Evolutionary conservation across 176 grass and related monocot genomes (phyloP).

Genomic region (Typha latifolia): DNA sequence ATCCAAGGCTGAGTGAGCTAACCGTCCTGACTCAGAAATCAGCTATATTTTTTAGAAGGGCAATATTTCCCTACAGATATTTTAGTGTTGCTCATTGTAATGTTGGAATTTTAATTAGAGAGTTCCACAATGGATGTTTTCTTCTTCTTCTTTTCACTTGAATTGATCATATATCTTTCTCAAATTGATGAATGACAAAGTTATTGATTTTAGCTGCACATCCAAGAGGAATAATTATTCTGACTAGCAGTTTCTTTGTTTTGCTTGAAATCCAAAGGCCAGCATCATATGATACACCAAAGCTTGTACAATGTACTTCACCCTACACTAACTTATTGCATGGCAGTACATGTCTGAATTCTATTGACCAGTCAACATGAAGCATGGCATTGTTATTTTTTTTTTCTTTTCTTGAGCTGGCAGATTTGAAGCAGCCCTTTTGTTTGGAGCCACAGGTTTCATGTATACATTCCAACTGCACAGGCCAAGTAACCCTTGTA

Average conservation of each 20-base stretch:
- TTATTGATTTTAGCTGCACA: conserved; percentile 2
- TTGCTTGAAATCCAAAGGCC: conserved; percentile 20
- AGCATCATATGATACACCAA: conserved; percentile 24
- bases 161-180: background rate
- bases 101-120: background rate
- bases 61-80: background rate
- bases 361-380: conserved; percentile 19
- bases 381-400: background rate
- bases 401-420: conserved; percentile 7
- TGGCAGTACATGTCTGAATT: too few species aligned
- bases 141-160: background rate
- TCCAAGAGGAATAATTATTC: background rate
- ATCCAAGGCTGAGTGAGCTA: background rate
- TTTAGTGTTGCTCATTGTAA: background rate
- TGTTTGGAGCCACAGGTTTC: background rate
- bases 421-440: background rate
- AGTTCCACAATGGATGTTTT: background rate
- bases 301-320: background rate
- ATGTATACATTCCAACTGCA: conserved; percentile 30
- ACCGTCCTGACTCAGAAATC: background rate
- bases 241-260: conserved; percentile 7
- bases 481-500: conserved; percentile 19
- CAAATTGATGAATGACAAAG: background rate
- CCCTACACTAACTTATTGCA: too few species aligned
- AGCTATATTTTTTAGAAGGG: background rate